These are phyloP conservation scores for Lodderomyces metapsilosis DNA, from an alignment of 1,139 yeast genomes.

Conservation along the genomic window DNA sequence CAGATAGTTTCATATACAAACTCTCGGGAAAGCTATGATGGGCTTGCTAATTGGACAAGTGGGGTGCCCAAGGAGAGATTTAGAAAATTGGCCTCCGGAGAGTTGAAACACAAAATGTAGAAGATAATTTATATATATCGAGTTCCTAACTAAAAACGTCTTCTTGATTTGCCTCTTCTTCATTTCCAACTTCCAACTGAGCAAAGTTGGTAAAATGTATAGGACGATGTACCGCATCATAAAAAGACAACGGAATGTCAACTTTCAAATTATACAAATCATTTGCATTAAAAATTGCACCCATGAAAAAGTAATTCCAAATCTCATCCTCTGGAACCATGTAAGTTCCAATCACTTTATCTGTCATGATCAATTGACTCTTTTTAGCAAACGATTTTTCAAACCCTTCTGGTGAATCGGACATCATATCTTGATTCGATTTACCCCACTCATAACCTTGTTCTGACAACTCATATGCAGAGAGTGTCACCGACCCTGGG, in stretches of 20 bases:
- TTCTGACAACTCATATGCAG: slow-evolving; percentile 60
- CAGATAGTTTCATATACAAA: slow-evolving; percentile 49
- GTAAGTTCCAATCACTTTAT: slow-evolving; percentile 75
- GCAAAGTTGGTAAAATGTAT: slow-evolving; percentile 77
- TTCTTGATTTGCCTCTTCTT: slow-evolving; percentile 67
- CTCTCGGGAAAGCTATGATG: slow-evolving; percentile 63
- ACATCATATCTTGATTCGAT: slow-evolving; percentile 55
- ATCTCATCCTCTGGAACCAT: slow-evolving; percentile 80
- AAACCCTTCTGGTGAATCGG: slow-evolving; percentile 62
- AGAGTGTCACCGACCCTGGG: slow-evolving; percentile 80
- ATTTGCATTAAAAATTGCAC: slow-evolving; percentile 74
- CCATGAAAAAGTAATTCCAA: slow-evolving; percentile 92
- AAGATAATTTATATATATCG: slow-evolving; percentile 5
- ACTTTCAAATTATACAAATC: slow-evolving; percentile 63
- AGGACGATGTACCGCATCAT: slow-evolving; percentile 85
- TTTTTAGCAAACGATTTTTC: slow-evolving; percentile 56
- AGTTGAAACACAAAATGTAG: slow-evolving; percentile 60
- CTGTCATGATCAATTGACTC: slow-evolving; percentile 74
- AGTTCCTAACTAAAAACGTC: slow-evolving; percentile 57
- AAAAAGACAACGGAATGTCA: slow-evolving; percentile 80
- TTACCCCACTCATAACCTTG: slow-evolving; percentile 82
- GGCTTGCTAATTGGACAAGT: slow-evolving; percentile 65
- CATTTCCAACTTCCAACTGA: slow-evolving; percentile 58
- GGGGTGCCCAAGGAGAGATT: slow-evolving; percentile 76
- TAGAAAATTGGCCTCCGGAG: slow-evolving; percentile 50